A percentile compares a stretch with the other conserved stretches of the same genome.
Evolutionary conservation across 495 filamentous ascomycete genomes (phyloP).

Genomic region (Neohortaea acidophila): DNA sequence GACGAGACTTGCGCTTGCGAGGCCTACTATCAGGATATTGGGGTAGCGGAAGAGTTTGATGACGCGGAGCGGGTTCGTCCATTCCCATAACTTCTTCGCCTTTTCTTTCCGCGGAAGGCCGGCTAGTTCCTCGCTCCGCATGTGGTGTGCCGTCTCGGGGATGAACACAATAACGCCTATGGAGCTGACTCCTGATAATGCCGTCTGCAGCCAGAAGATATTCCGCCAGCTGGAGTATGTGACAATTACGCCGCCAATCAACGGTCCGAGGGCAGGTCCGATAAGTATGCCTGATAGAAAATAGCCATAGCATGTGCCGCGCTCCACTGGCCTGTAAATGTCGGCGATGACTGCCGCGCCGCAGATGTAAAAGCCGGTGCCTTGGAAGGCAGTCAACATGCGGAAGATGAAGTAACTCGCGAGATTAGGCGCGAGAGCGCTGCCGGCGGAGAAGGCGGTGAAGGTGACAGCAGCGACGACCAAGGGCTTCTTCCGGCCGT

Average conservation of each 20-base stretch:
- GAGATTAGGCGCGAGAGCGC: conserved; percentile 50
- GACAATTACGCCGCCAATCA: conserved; percentile 45
- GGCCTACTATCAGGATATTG: conserved; percentile 45
- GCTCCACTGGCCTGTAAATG: conserved; percentile 36
- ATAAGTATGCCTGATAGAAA: conserved; percentile 54
- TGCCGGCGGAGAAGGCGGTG: conserved; percentile 47
- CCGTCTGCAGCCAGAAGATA: conserved; percentile 61
- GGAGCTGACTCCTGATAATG: conserved; percentile 40
- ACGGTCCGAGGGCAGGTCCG: conserved; percentile 56
- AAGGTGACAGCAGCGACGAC: conserved; percentile 35
- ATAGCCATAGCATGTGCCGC: conserved; percentile 55
- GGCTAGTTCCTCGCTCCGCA: conserved; percentile 38
- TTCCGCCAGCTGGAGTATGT: conserved; percentile 53
- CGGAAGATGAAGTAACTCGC: conserved; percentile 50
- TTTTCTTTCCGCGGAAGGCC: conserved; percentile 35
- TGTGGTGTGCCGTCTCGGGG: conserved; percentile 53
- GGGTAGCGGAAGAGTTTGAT: conserved; percentile 44
- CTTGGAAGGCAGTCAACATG: conserved; percentile 53
- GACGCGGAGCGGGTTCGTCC: conserved; percentile 49
- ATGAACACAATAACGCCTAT: conserved; percentile 48
- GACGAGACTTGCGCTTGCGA: conserved; percentile 46
- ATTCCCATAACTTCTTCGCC: conserved; percentile 37
- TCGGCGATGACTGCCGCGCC: conserved; percentile 45
- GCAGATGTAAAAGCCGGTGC: conserved; percentile 52
- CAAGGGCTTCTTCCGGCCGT: conserved; percentile 44